Evolutionary conservation across 371 early-diverging fungal genomes (phyloP).

Genomic region (Umbelopsis sp.): DNA sequence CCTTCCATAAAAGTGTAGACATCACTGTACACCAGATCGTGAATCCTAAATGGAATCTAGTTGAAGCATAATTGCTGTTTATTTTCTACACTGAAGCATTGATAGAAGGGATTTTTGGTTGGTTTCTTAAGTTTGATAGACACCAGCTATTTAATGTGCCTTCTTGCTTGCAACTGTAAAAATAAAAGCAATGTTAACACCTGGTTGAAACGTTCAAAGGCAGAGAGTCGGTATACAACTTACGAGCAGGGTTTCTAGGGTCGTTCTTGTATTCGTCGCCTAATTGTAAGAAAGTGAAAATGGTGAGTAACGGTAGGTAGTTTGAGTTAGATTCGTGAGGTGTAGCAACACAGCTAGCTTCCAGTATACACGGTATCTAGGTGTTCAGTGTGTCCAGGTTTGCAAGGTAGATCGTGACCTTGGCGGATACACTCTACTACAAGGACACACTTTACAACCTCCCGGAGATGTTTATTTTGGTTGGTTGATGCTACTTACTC

Average conservation of each 20-base stretch:
- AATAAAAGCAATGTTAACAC: conserved; percentile 20
- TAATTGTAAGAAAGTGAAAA: conserved; percentile 22
- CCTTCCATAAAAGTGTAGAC: no score
- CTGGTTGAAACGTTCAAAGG: not conserved
- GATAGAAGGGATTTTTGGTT: not conserved
- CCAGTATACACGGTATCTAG: not conserved
- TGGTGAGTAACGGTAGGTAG: not conserved
- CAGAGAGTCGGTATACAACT: conserved; percentile 21
- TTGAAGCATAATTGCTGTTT: conserved; percentile 4
- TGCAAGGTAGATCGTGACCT: no score
- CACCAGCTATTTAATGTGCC: conserved; percentile 41
- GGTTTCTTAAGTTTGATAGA: not conserved
- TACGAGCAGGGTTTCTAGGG: conserved; percentile 64
- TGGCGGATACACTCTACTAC: no score
- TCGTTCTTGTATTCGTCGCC: conserved; percentile 58
- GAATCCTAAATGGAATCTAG: no score
- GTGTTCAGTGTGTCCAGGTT: not conserved
- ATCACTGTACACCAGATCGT: no score
- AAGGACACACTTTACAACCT: no score
- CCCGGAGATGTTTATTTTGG: no score
- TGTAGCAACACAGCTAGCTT: not conserved
- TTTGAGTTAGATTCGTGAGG: not conserved
- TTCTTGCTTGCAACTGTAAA: conserved; percentile 55
- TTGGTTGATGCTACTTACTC: conserved; percentile 33
- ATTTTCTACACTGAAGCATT: conserved; percentile 19